Conservation (phyloP, 2,329 filamentous ascomycete genomes). For the Tolypocladium cylindrosporum region DNA sequence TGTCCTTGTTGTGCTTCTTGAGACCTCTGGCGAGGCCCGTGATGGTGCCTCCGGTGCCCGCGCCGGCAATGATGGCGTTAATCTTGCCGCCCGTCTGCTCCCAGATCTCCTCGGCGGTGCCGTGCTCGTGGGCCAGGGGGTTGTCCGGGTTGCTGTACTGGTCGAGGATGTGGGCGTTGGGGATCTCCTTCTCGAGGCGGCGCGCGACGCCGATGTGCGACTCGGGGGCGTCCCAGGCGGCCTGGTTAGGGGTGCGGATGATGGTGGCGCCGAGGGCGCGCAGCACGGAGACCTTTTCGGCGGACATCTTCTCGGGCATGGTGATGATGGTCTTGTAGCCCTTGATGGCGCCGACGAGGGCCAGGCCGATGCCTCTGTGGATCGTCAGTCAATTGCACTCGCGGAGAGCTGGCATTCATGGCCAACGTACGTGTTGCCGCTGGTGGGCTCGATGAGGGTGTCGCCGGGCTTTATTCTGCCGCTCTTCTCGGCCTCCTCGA, state of each 20-base stretch:
- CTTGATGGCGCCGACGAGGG: conserved; percentile 89
- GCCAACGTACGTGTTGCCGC: conserved; percentile 67
- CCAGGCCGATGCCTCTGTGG: conserved; percentile 72
- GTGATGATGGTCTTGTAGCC: conserved; percentile 99
- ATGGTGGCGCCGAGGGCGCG: conserved; percentile 93
- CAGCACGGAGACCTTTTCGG: conserved; percentile 92
- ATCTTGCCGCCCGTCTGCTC: conserved; percentile 76
- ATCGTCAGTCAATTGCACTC: conserved; percentile 11
- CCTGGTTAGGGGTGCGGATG: conserved; percentile 92
- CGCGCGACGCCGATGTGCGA: conserved; percentile 93
- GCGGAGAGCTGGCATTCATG: background rate
- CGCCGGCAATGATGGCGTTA: conserved; percentile 77
- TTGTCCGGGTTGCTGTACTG: conserved; percentile 92
- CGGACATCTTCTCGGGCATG: conserved; percentile 97
- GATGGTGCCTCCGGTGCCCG: conserved; percentile 91
- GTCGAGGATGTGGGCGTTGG: conserved; percentile 93
- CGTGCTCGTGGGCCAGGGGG: conserved; percentile 83
- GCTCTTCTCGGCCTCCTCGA: conserved; percentile 84
- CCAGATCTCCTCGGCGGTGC: conserved; percentile 96
- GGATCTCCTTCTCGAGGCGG: conserved; percentile 86
- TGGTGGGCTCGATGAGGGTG: conserved; percentile 95
- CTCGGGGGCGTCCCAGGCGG: conserved; percentile 88
- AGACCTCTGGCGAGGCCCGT: conserved; percentile 79
- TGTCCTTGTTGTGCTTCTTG: conserved; percentile 71
- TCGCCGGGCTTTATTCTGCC: conserved; percentile 95